Evolutionary conservation across 1,139 yeast genomes (phyloP).

Genomic region (Pneumocystis oryctolagi): DNA sequence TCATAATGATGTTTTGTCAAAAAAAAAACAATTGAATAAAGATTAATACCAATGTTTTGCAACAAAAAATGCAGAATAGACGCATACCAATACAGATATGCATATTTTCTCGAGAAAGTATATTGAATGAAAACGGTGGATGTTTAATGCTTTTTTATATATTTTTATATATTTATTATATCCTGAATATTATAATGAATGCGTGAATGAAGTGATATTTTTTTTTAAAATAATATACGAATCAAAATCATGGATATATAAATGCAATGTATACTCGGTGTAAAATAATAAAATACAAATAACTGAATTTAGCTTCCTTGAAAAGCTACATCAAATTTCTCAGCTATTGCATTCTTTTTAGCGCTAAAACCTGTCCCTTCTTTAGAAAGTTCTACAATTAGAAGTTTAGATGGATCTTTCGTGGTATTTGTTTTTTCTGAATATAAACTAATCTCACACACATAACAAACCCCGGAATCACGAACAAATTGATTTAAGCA

Average conservation of each 20-base stretch:
- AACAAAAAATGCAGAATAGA: not conserved
- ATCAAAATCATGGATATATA: not conserved
- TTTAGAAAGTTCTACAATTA: conserved; percentile 9
- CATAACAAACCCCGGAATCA: conserved; percentile 12
- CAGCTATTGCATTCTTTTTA: conserved; percentile 14
- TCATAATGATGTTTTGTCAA: not conserved
- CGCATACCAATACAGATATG: not conserved
- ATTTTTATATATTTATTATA: not conserved
- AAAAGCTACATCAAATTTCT: conserved; percentile 15
- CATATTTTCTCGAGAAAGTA: not conserved
- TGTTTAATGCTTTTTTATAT: not conserved
- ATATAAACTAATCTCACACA: conserved; percentile 12
- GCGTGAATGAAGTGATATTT: not conserved
- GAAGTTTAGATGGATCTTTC: conserved; percentile 2
- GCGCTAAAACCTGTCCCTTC: conserved; percentile 17
- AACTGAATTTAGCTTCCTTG: conserved; percentile 10
- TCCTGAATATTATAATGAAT: not conserved
- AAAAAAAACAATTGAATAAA: not conserved
- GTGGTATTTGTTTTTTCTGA: not conserved
- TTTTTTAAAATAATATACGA: not conserved
- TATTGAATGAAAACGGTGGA: not conserved
- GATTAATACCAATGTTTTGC: not conserved
- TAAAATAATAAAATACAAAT: not conserved
- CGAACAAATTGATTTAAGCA: conserved; percentile 14
- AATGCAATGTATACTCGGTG: not conserved